These are phyloP conservation scores for Neurospora tetraspora DNA, from an alignment of 495 filamentous ascomycete species.

Conservation along the genomic window DNA sequence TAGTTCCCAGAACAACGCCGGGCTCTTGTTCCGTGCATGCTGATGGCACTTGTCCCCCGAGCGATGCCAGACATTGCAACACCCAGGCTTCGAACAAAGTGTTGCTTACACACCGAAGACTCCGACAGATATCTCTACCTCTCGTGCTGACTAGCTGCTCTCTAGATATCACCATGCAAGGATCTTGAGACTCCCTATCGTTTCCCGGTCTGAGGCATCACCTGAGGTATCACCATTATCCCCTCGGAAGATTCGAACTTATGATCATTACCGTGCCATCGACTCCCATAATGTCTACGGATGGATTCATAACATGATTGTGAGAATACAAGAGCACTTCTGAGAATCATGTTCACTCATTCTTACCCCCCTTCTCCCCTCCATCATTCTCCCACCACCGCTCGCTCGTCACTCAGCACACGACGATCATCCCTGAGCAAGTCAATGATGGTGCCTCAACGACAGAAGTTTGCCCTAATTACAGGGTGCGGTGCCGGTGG, in stretches of 20 bases:
- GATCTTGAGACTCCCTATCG: not conserved
- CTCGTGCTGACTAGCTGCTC: not conserved
- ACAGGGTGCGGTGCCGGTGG: not conserved
- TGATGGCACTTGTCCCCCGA: not conserved
- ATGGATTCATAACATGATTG: not conserved
- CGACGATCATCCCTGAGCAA: not conserved
- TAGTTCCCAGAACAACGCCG: not conserved
- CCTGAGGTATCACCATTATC: not conserved
- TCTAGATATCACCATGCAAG: not conserved
- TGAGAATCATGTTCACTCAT: not conserved
- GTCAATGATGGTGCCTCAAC: not conserved
- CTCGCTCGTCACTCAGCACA: not conserved
- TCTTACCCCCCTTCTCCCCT: not conserved
- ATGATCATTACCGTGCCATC: not conserved
- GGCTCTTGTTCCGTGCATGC: not conserved
- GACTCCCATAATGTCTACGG: not conserved
- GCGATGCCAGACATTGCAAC: not conserved
- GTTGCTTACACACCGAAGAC: not conserved
- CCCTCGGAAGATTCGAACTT: not conserved
- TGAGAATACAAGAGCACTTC: not conserved
- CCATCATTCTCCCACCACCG: not conserved
- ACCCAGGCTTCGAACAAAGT: not conserved
- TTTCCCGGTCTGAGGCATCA: not conserved
- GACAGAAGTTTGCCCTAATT: not conserved
- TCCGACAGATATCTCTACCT: not conserved